Base-by-base conservation (phyloP, 2,329 filamentous ascomycete genomes). In the Talaromyces sp. region DNA sequence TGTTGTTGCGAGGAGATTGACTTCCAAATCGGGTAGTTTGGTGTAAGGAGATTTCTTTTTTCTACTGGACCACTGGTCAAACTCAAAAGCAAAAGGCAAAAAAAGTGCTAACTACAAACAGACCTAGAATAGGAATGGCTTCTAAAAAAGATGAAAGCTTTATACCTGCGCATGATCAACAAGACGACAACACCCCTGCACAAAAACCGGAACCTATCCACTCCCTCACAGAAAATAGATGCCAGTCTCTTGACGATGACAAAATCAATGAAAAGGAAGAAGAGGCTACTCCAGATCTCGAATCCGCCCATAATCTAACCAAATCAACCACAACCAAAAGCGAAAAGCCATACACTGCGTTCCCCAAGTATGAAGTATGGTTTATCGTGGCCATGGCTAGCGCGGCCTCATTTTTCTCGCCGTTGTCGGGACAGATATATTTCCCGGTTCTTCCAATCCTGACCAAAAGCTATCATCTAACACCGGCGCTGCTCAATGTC, bases 331-430 rank as follows among this genome's bases (percentile, higher is more conserved):
- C 61, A n/a, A 26, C 24, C 19, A 21, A n/a, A 32, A 59, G 49
- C 38, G 27, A 52, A 21, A 59, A 58, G 24, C 59, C 59, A 4
- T 66, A 70, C 57, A 70, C 67, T 2, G 67, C 72, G 31, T 76
- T 76, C 60, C 69, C 59, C 32, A 65, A 61, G 26, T 49, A 64
- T 31, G 65, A 76, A 57, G 77, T 74, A 61, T 63, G 67, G 52
- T 71, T 74, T 61, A 75, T 77, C 13, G 67, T 76, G 29, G 62
- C 68, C 54, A 74, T 77, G 70, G 72, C 75, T 14, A 68, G 72
- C 2, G 68, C 76, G 56, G 75, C 72, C 10, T 75, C 73, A 4
- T 74, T 79, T 60, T 78, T 79, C 64, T 75, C 74, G 4, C 76
- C 75, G 2, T 66, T 80, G 0, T 73, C 73, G 1, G 71, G 73